These are phyloP conservation scores for Globisporangium megalacanthum DNA, from an alignment of 352 stramenopile genomes.

Conservation along the genomic window DNA sequence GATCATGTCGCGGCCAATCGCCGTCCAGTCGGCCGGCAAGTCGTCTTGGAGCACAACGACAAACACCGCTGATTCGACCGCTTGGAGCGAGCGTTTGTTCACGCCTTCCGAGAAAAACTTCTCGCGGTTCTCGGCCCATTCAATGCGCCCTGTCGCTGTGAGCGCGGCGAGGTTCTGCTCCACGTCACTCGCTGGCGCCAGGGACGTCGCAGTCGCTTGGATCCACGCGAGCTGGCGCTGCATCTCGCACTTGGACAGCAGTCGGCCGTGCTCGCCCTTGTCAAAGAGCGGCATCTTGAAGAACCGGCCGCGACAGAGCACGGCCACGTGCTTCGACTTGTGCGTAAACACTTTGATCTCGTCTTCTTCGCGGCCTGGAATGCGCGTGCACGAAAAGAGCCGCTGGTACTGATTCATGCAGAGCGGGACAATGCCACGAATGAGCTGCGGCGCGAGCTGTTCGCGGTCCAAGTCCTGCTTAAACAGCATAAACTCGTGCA, in stretches of 20 bases:
- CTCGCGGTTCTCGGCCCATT: slow-evolving; percentile 87
- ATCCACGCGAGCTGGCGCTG: slow-evolving; percentile 79
- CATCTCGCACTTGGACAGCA: slow-evolving; percentile 74
- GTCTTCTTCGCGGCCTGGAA: slow-evolving; percentile 84
- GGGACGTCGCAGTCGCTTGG: slow-evolving; percentile 33
- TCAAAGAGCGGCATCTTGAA: slow-evolving; percentile 87
- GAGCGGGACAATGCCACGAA: slow-evolving; percentile 81
- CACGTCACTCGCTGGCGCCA: slow-evolving; percentile 22
- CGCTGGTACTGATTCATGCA: slow-evolving; percentile 90
- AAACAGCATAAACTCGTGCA: slow-evolving; percentile 83
- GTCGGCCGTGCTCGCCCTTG: slow-evolving; percentile 69
- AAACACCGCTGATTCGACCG: slow-evolving; percentile 77
- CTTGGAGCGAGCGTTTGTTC: slow-evolving; percentile 81
- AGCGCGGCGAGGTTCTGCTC: slow-evolving; percentile 71
- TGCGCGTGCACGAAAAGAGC: slow-evolving; percentile 88
- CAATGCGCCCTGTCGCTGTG: slow-evolving; percentile 77
- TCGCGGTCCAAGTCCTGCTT: slow-evolving; percentile 85
- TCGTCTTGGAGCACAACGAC: slow-evolving; percentile 71
- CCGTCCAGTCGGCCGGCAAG: slow-evolving; percentile 48
- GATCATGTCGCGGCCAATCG: slow-evolving; percentile 74
- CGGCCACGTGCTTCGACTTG: slow-evolving; percentile 85
- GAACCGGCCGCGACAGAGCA: slow-evolving; percentile 79
- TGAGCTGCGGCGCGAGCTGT: slow-evolving; percentile 70
- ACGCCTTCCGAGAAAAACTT: slow-evolving; percentile 83
- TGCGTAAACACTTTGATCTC: slow-evolving; percentile 61